Conservation (phyloP, 805 yeast species). For the Sugiyamaella floridensis region DNA sequence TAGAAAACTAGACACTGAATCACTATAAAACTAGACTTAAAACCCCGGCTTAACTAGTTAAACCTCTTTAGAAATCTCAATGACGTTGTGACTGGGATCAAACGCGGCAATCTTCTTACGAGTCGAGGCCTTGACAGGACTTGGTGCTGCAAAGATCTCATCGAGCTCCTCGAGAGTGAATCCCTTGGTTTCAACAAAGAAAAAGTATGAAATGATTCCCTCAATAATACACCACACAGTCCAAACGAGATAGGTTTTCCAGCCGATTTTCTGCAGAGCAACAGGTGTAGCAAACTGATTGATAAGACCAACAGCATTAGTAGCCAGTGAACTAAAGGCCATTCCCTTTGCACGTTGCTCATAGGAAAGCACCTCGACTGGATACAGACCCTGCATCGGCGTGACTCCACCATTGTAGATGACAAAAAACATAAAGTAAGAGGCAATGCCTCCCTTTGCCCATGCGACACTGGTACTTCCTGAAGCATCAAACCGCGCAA, state of each 20-base stretch:
- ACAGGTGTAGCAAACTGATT: constrained; percentile 23
- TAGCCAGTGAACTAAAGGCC: constrained; percentile 25
- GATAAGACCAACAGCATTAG: constrained; percentile 28
- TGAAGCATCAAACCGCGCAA: constrained; percentile 23
- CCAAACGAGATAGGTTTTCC: constrained; percentile 31
- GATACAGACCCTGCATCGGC: constrained; percentile 34
- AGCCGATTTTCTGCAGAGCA: constrained; percentile 30
- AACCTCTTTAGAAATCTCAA: constrained; percentile 1
- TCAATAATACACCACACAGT: constrained; percentile 29
- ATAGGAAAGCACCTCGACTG: constrained; percentile 28
- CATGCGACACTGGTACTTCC: constrained; percentile 20
- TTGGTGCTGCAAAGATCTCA: constrained; percentile 36
- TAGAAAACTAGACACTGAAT: too few species aligned
- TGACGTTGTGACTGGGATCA: constrained; percentile 2
- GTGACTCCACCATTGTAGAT: constrained; percentile 28
- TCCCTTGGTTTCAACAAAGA: constrained; percentile 71
- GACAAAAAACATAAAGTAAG: constrained; percentile 13
- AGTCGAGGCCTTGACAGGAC: constrained; percentile 16
- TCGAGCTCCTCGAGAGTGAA: constrained; percentile 75
- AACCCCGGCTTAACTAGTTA: neutral
- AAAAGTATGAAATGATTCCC: constrained; percentile 48
- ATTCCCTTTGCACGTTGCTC: constrained; percentile 28
- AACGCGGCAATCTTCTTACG: constrained; percentile 5
- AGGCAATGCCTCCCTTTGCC: constrained; percentile 18
- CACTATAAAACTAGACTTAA: too few species aligned